Evolutionary conservation across 2,329 filamentous ascomycete genomes (phyloP).

Genomic region (Hypoxylon rubiginosum): DNA sequence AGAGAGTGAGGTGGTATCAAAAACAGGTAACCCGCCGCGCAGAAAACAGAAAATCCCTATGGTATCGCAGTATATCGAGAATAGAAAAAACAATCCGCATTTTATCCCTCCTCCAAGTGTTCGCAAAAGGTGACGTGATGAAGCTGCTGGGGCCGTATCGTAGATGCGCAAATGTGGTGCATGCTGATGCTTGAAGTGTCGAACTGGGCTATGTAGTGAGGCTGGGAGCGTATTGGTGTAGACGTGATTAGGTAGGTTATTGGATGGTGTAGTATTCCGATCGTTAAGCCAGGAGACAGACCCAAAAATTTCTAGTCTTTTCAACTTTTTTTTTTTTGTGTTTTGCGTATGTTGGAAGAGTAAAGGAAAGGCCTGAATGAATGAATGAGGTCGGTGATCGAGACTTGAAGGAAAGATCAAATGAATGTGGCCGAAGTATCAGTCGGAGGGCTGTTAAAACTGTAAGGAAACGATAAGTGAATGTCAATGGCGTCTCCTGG

Average conservation of each 20-base stretch:
- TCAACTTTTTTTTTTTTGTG: constrained; percentile 39
- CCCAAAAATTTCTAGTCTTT: constrained; percentile 33
- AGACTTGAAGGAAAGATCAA: constrained; percentile 46
- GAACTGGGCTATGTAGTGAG: constrained; percentile 12
- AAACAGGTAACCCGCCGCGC: constrained; percentile 41
- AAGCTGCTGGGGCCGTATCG: constrained; percentile 29
- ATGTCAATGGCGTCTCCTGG: constrained; percentile 43
- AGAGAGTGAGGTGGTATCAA: constrained; percentile 50
- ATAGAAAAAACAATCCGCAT: constrained; percentile 34
- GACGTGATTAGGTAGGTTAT: constrained; percentile 16
- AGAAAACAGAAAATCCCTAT: constrained; percentile 41
- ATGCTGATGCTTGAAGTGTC: constrained; percentile 20
- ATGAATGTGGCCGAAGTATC: constrained; percentile 34
- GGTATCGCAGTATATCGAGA: constrained; percentile 49
- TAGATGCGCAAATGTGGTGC: constrained; percentile 32
- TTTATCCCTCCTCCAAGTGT: constrained; percentile 26
- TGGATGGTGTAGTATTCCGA: constrained; percentile 21
- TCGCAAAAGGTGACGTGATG: constrained; percentile 17
- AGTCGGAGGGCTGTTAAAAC: constrained; percentile 20
- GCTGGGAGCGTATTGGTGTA: constrained; percentile 6
- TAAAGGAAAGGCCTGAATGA: constrained; percentile 52
- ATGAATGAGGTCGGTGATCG: constrained; percentile 50
- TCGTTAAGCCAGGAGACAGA: constrained; percentile 40
- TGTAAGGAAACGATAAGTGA: constrained; percentile 49
- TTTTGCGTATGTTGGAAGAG: constrained; percentile 35